Evolutionary conservation across 1,139 yeast genomes (phyloP).

Genomic region (Candida tunisiensis): DNA sequence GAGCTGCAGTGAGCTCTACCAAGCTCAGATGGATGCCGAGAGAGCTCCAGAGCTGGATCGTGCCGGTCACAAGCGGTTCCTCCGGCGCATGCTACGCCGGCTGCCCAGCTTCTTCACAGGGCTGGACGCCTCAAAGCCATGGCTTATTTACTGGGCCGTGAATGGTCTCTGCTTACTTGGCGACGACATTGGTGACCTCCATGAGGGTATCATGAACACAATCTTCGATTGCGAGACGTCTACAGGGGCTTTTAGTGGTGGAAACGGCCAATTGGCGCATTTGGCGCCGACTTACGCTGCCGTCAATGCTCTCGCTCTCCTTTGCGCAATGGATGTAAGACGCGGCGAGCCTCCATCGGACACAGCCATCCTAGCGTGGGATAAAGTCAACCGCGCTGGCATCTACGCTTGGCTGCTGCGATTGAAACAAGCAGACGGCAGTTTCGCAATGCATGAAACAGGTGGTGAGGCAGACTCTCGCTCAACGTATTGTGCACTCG

Average conservation of each 20-base stretch:
- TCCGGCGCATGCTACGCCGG: conserved; percentile 25
- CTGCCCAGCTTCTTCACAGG: conserved; percentile 33
- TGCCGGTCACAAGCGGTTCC: conserved; percentile 25
- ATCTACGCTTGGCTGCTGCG: conserved; percentile 50
- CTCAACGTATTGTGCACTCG: conserved; percentile 73
- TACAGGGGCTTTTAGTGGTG: conserved; percentile 64
- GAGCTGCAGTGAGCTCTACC: conserved; percentile 3
- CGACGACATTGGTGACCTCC: conserved; percentile 11
- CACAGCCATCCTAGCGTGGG: conserved; percentile 27
- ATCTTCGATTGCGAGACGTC: conserved; percentile 16
- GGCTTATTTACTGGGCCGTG: conserved; percentile 77
- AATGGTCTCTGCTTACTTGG: conserved; percentile 36
- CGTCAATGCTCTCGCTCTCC: conserved; percentile 39
- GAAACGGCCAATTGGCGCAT: conserved; percentile 66
- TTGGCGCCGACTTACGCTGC: conserved; percentile 78
- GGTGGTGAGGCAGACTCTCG: conserved; percentile 82
- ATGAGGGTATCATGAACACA: conserved; percentile 12
- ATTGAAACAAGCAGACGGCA: conserved; percentile 54
- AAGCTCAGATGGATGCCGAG: conserved; percentile 2
- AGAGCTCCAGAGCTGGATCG: conserved; percentile 8
- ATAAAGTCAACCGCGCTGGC: conserved; percentile 23
- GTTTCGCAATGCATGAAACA: conserved; percentile 52
- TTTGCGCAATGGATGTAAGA: no score
- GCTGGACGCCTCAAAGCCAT: conserved; percentile 78
- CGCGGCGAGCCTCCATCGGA: no score